A percentile compares a stretch with the other conserved stretches of the same genome.
Evolutionary conservation across 2,329 filamentous ascomycete genomes (phyloP).

Genomic region (Fusarium fracticaudum): DNA sequence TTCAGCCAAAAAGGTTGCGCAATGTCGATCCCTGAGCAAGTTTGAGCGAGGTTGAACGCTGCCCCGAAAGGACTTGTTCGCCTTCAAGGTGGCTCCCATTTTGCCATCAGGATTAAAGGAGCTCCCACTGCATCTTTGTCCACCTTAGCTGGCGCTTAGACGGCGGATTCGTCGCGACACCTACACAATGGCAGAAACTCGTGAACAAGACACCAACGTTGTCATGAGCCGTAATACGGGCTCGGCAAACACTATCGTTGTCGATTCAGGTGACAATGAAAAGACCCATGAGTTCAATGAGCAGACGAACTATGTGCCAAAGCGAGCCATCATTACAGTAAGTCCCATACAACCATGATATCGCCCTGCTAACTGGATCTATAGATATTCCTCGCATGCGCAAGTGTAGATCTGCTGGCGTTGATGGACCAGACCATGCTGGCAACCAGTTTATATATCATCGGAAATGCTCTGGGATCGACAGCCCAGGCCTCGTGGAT

Average conservation of each 20-base stretch:
- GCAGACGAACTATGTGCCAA: constrained; percentile 65
- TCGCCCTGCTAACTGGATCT: fast-evolving
- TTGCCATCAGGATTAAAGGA: neutral
- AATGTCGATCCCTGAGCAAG: constrained; percentile 4
- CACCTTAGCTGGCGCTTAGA: neutral
- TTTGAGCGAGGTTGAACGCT: neutral
- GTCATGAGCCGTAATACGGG: constrained; percentile 11
- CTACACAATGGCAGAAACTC: neutral
- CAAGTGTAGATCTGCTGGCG: constrained; percentile 63
- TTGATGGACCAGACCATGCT: constrained; percentile 68
- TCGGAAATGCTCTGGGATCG: constrained; percentile 60
- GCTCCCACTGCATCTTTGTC: neutral
- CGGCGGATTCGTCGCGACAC: neutral
- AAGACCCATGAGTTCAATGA: constrained; percentile 58
- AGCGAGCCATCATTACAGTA: constrained; percentile 61
- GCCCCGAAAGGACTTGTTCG: neutral
- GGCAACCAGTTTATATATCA: constrained; percentile 63
- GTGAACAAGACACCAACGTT: neutral
- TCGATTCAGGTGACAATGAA: constrained; percentile 24
- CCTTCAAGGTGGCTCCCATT: neutral
- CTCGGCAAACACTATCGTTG: constrained; percentile 1
- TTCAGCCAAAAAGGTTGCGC: constrained; percentile 23
- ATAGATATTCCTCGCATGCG: constrained; percentile 66
- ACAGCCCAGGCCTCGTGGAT: constrained; percentile 64
- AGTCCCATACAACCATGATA: neutral